These are phyloP conservation scores for Cladophialophora carrionii DNA, from an alignment of 2,329 filamentous ascomycete species.

Conservation along the genomic window DNA sequence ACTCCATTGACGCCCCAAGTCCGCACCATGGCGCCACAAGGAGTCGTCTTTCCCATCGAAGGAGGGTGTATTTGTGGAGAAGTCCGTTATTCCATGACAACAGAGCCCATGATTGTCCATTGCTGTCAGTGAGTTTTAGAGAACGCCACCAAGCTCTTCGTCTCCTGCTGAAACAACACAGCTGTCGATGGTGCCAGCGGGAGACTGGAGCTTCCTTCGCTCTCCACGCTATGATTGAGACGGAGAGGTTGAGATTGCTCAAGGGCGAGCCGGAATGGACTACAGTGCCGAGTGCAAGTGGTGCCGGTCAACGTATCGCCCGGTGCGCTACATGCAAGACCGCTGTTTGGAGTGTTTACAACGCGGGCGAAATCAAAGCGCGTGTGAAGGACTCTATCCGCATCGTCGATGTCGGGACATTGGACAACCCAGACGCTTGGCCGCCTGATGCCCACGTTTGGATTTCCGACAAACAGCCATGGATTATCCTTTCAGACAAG, in stretches of 20 bases:
- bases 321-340: slow-evolving; percentile 51
- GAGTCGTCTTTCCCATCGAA: slow-evolving; percentile 23
- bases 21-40: slow-evolving; percentile 26
- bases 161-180: slow-evolving; percentile 18
- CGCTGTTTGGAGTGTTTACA: slow-evolving; percentile 51
- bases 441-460: slow-evolving; percentile 55
- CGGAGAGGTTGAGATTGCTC: slow-evolving; percentile 43
- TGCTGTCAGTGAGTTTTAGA: slow-evolving; percentile 33
- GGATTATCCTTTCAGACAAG: slow-evolving; percentile 45
- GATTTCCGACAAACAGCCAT: slow-evolving; percentile 46
- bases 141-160: slow-evolving; percentile 2
- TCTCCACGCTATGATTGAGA: slow-evolving; percentile 34
- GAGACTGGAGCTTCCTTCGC: slow-evolving; percentile 34
- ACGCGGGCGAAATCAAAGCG: slow-evolving; percentile 38
- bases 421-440: slow-evolving; percentile 48
- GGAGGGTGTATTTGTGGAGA: slow-evolving; percentile 32
- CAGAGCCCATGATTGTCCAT: slow-evolving; percentile 32
- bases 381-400: slow-evolving; percentile 35
- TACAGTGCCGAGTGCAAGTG: slow-evolving; percentile 48
- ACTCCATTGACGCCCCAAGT: not conserved
- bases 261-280: slow-evolving; percentile 38
- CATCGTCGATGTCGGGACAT: slow-evolving; percentile 52
- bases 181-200: slow-evolving; percentile 35
- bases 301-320: slow-evolving; percentile 47
- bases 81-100: slow-evolving; percentile 27